phyloP scores from a whole-genome alignment of 805 yeast genomes.

The Grigorovia yakushimaensis region DNA sequence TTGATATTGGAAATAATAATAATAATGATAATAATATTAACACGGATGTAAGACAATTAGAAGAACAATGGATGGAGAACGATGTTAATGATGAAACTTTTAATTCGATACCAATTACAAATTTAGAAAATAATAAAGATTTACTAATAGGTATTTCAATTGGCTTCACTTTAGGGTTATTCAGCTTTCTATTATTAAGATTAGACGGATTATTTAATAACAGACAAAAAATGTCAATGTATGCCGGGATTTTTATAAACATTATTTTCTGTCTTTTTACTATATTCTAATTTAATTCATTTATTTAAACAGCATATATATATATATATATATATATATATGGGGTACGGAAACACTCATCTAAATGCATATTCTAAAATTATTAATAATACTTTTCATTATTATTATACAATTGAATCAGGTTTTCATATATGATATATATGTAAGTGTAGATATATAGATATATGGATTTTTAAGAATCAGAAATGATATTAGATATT shows the following conservation, averaged over 20 bases:
- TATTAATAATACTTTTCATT: background rate
- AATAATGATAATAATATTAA: background rate
- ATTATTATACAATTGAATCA: background rate
- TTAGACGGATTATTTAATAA: slow-evolving; percentile 53
- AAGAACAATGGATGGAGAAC: slow-evolving; percentile 83
- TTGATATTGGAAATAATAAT: slow-evolving; percentile 6
- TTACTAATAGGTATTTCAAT: slow-evolving; percentile 57
- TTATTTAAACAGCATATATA: background rate
- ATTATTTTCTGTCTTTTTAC: slow-evolving; percentile 47
- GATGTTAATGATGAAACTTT: slow-evolving; percentile 42
- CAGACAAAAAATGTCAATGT: slow-evolving; percentile 55
- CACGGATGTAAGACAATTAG: slow-evolving; percentile 54
- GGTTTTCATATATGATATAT: background rate
- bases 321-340: background rate
- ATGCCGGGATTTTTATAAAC: slow-evolving; percentile 64
- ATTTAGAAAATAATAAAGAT: slow-evolving; percentile 49
- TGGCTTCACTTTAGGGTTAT: slow-evolving; percentile 69
- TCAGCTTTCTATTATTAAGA: slow-evolving; percentile 53
- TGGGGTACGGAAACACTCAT: too few relatives aligned
- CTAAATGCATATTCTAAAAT: background rate
- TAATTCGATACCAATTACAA: slow-evolving; percentile 31
- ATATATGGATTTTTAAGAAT: background rate
- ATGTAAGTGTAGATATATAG: background rate
- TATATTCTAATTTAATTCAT: background rate
- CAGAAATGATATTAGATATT: background rate